Evolutionary conservation across 257 asterid genomes (phyloP), one percentile per base, ranked within the genome.

Genomic region (Salvia hispanica): DNA sequence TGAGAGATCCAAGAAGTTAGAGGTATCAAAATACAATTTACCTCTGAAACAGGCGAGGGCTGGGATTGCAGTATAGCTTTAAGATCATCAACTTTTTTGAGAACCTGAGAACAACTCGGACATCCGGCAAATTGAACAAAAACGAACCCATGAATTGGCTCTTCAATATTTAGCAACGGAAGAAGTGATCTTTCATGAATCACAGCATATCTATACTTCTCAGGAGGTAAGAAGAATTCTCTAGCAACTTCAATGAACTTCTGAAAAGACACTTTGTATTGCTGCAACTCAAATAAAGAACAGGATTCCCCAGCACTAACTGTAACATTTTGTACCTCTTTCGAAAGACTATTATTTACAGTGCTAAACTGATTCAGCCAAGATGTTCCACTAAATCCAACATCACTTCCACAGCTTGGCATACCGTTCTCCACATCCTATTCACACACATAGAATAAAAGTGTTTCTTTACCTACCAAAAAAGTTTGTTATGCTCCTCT

Each of bases 181-280:
- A 90, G 84, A 57, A 93, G 85, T 71, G 88, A 83, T 77, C 82
- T 80, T 15, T 93, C 94, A 56, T 71, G 74, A 79, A 90, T 79
- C 74, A 86, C 64, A 34, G 95, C 96, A 76, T 86, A 90, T 74
- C 78, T 77, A 67, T 78, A 63, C 80, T 88, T 82, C 72, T 93
- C 95, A 71, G 90, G 95, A 62, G 95, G 97, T 76, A 93, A 83
- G 77, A 88, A 81, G 79, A 80, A 84, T 55, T 86, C 95, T 78
- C 90, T 82, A 48, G 84, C 85, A 65, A 84, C 51, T 71, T 78
- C 67, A 54, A 88, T 59, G 33, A 91, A 77, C 82, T 84, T 90
- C 57, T 82, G 77, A 21, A 93, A 69, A 83, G 86, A 90, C 61
- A 79, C 58, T 73, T 86, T 73, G 76, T 86, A 88, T 62, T 65